phyloP scores from a whole-genome alignment of 805 yeast species.

The Teunomyces cretensis region DNA sequence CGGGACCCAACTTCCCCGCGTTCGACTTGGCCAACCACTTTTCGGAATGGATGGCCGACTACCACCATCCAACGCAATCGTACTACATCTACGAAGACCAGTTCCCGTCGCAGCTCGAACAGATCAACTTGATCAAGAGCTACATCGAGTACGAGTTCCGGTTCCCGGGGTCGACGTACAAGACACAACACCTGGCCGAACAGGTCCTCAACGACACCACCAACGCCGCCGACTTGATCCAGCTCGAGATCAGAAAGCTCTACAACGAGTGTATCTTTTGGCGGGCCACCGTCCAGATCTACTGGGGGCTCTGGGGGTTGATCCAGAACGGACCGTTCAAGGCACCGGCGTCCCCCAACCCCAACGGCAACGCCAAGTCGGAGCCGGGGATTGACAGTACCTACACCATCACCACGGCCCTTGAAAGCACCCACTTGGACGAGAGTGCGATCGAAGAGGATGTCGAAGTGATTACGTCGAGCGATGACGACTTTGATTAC shows the following conservation, averaged over 20 bases:
- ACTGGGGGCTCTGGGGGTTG: constrained; percentile 93
- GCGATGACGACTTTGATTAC: constrained; percentile 74
- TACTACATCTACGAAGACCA: constrained; percentile 53
- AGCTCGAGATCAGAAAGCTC: constrained; percentile 48
- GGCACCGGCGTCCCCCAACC: constrained; percentile 10
- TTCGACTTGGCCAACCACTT: constrained; percentile 92
- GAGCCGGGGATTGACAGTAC: constrained; percentile 42
- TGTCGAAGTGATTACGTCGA: constrained; percentile 32
- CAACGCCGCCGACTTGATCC: constrained; percentile 25
- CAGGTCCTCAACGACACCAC: constrained; percentile 9
- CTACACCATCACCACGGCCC: constrained; percentile 47
- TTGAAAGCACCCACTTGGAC: constrained; percentile 40
- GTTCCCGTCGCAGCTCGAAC: constrained; percentile 71
- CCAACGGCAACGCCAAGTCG: constrained; percentile 14
- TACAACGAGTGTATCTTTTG: constrained; percentile 69
- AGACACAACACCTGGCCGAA: constrained; percentile 4
- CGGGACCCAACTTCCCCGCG: constrained; percentile 88
- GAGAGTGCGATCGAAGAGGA: constrained; percentile 22
- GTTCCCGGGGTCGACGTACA: constrained; percentile 33
- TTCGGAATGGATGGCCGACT: constrained; percentile 96
- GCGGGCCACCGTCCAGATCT: constrained; percentile 76
- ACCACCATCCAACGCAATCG: constrained; percentile 56
- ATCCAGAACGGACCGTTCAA: constrained; percentile 62
- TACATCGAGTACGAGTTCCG: constrained; percentile 65
- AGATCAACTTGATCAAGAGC: constrained; percentile 69